These are phyloP conservation scores for Auriscalpium vulgare DNA, from an alignment of 768 basidiomycete species.

Conservation along the genomic window DNA sequence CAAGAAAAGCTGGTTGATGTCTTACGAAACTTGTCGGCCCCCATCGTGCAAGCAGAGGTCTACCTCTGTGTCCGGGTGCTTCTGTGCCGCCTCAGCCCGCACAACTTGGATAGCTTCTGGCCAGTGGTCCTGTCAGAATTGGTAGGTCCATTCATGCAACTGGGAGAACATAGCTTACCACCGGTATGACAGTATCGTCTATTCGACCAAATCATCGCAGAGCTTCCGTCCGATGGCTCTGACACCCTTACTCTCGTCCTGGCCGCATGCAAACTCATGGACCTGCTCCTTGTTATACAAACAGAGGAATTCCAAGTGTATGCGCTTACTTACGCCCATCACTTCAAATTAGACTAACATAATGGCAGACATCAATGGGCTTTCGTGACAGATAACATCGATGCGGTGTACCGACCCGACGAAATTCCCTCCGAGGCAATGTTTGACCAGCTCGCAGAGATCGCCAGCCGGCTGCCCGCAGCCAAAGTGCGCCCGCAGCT, in stretches of 20 bases:
- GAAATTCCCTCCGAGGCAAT: conserved; percentile 79
- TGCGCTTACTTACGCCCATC: background rate
- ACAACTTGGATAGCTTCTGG: conserved; percentile 95
- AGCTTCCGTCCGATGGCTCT: conserved; percentile 71
- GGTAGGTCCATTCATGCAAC: conserved; percentile 32
- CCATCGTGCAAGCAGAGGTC: conserved; percentile 88
- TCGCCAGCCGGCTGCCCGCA: conserved; percentile 60
- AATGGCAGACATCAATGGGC: conserved; percentile 86
- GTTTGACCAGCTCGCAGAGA: conserved; percentile 85
- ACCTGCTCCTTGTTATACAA: conserved; percentile 86
- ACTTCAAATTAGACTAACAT: background rate
- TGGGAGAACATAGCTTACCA: background rate
- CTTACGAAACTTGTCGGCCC: conserved; percentile 67
- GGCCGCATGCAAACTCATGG: conserved; percentile 89
- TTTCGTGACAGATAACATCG: conserved; percentile 95
- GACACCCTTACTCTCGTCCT: conserved; percentile 79
- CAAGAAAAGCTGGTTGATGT: conserved; percentile 96
- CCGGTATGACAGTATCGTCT: conserved; percentile 61
- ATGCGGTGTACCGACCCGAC: conserved; percentile 85
- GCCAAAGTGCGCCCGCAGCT: conserved; percentile 24
- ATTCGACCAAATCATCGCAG: conserved; percentile 72
- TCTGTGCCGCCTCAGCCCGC: conserved; percentile 81
- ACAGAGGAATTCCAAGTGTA: conserved; percentile 98
- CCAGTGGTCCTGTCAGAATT: conserved; percentile 91
- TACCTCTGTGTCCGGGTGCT: conserved; percentile 90